phyloP scores from a whole-genome alignment of 345 rosid species.

The Viola odorata region DNA sequence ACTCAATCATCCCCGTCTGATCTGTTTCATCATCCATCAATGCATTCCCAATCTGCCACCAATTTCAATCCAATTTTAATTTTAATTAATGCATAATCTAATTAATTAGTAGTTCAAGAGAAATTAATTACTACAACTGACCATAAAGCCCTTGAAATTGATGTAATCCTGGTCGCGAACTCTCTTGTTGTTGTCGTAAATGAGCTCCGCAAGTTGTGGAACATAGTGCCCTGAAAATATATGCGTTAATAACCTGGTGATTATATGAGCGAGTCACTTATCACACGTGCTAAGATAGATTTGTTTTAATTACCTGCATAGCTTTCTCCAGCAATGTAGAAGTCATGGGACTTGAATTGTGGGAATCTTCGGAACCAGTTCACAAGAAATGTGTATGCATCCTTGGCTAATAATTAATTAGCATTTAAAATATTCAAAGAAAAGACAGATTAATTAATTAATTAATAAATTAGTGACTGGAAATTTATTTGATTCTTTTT shows the following conservation, averaged over 20 bases:
- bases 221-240: constrained; percentile 61
- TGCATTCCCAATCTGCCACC: constrained; percentile 65
- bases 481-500: no score
- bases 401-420: constrained; percentile 34
- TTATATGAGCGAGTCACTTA: no score
- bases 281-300: no score
- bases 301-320: constrained; percentile 40
- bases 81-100: neutral
- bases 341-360: constrained; percentile 53
- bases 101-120: no score
- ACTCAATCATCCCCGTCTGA: constrained; percentile 70
- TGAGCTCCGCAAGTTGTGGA: constrained; percentile 68
- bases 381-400: constrained; percentile 49
- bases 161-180: constrained; percentile 38
- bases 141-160: constrained; percentile 69
- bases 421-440: neutral
- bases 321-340: constrained; percentile 67
- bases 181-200: constrained; percentile 46
- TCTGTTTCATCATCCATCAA: constrained; percentile 72
- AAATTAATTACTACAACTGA: constrained; percentile 11
- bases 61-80: neutral
- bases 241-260: no score
- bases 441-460: neutral
- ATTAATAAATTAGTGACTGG: neutral
- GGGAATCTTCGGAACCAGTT: constrained; percentile 68